Evolutionary conservation across 176 grass and related monocot species (phyloP), one percentile per base, ranked within the genome.

Genomic region (Paspalum vaginatum): DNA sequence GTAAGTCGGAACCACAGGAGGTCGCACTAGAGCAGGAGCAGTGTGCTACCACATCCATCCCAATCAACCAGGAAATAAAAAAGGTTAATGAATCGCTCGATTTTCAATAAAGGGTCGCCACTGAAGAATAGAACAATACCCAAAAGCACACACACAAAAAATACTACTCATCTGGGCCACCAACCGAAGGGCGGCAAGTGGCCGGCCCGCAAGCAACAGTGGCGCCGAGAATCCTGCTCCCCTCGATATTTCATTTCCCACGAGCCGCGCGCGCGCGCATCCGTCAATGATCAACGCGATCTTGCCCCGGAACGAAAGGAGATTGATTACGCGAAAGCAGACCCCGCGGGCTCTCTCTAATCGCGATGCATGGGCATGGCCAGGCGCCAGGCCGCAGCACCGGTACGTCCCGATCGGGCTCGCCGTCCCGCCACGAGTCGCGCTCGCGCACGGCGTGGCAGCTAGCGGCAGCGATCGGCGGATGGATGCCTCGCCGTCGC

Each of bases 171-270:
- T 20, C 50, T 18, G 22, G 15, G 9, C 25, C 16, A 9, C 80
- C 80, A 84, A 84, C 68, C 52, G 15, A 1, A 5, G 21, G 13
- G 20, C 68, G 86, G 17, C 80, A 66, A 5, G 80, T 79, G 86
- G 42, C 80, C 80, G 21, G 12, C 47, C 53, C 49, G 56, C 73
- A 25, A 25, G 2, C 47, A 16, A 16, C n/a, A n/a, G n/a, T n/a
- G n/a, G n/a, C n/a, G n/a, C n/a, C n/a, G n/a, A n/a, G n/a, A n/a
- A n/a, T n/a, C n/a, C n/a, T n/a, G n/a, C n/a, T 1, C 46, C 48
- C 37, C 27, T 55, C 10, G 25, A 73, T 53, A 72, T 72, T 53
- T 72, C 68, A 22, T 37, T 48, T 53, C 48, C 48, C 10, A 32
- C 4, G 46, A 52, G 27, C 16, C 32, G 32, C 32, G 1, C 17